phyloP scores from a whole-genome alignment of 441 rosid genomes.

The Adansonia madagascariensis region DNA sequence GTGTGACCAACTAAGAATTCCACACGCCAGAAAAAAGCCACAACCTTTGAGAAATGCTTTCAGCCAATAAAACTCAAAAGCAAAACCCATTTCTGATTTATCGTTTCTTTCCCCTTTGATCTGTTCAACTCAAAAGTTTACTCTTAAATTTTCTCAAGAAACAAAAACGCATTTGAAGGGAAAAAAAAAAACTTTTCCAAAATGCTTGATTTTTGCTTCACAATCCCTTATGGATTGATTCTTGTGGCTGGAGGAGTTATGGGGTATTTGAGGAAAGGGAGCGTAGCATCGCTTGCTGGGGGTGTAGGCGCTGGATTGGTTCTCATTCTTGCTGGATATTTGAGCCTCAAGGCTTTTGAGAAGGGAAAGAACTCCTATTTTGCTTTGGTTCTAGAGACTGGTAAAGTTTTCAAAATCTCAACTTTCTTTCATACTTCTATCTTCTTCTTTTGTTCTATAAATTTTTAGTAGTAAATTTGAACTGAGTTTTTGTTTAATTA shows the following conservation, averaged over 20 bases:
- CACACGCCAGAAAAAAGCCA: conserved; percentile 21
- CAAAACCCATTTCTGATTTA: conserved; percentile 10
- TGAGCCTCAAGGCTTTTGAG: conserved; percentile 86
- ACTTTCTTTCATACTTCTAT: not conserved
- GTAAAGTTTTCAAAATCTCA: conserved; percentile 35
- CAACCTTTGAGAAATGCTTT: not conserved
- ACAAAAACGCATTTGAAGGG: conserved; percentile 22
- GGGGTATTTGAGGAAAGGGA: conserved; percentile 78
- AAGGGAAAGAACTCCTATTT: conserved; percentile 61
- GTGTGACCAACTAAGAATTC: conserved; percentile 28
- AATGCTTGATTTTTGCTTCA: conserved; percentile 98
- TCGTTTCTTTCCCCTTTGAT: conserved; percentile 28
- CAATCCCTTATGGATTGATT: conserved; percentile 89
- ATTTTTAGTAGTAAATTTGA: conserved; percentile 18
- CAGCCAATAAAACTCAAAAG: not conserved
- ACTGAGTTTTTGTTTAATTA: conserved; percentile 19
- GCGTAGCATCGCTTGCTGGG: conserved; percentile 78
- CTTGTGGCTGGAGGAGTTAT: conserved; percentile 79
- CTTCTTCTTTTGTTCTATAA: not conserved
- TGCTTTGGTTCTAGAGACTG: conserved; percentile 73
- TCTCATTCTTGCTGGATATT: conserved; percentile 75
- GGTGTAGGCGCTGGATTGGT: conserved; percentile 76
- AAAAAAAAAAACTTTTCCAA: conserved; percentile 14
- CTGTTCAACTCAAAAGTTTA: conserved; percentile 17
- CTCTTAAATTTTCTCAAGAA: conserved; percentile 28